Evolutionary conservation across 2,329 filamentous ascomycete genomes (phyloP).

Genomic region (Alternaria viburni): DNA sequence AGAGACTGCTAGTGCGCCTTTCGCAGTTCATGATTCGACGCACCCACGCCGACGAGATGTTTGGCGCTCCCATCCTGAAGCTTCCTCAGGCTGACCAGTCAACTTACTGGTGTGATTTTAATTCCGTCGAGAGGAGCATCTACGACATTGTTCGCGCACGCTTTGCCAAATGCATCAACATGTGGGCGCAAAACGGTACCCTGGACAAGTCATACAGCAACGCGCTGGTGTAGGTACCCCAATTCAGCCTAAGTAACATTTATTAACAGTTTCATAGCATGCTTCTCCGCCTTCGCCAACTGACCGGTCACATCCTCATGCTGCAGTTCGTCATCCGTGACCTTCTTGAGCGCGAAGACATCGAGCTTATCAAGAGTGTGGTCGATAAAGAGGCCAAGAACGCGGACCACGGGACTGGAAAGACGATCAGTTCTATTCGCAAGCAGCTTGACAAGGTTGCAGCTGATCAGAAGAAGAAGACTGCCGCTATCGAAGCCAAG

Average conservation of each 20-base stretch:
- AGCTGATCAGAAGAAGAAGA: constrained; percentile 20
- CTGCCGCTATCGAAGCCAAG: constrained; percentile 8
- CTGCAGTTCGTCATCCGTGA: constrained; percentile 55
- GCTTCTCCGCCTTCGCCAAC: constrained; percentile 59
- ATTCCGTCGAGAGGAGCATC: constrained; percentile 58
- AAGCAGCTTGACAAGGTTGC: constrained; percentile 39
- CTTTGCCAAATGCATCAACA: constrained; percentile 54
- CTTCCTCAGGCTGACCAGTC: constrained; percentile 58
- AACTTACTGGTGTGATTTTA: constrained; percentile 57
- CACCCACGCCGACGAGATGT: constrained; percentile 60
- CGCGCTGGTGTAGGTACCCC: constrained; percentile 44
- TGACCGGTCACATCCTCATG: constrained; percentile 58
- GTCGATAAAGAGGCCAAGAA: constrained; percentile 18
- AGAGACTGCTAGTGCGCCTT: constrained; percentile 48
- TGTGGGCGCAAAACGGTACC: constrained; percentile 22
- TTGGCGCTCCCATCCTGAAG: constrained; percentile 60
- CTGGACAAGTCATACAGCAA: constrained; percentile 48
- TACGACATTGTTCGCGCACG: constrained; percentile 59
- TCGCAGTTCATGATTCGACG: constrained; percentile 61
- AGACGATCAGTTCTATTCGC: constrained; percentile 27
- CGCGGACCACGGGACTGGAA: too few relatives aligned
- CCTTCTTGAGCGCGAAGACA: constrained; percentile 54
- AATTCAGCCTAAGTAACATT: too few relatives aligned
- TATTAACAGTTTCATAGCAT: constrained; percentile 33
- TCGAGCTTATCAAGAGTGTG: constrained; percentile 51